phyloP scores from a whole-genome alignment of 2,329 filamentous ascomycete genomes.

The Penicillium sp. region DNA sequence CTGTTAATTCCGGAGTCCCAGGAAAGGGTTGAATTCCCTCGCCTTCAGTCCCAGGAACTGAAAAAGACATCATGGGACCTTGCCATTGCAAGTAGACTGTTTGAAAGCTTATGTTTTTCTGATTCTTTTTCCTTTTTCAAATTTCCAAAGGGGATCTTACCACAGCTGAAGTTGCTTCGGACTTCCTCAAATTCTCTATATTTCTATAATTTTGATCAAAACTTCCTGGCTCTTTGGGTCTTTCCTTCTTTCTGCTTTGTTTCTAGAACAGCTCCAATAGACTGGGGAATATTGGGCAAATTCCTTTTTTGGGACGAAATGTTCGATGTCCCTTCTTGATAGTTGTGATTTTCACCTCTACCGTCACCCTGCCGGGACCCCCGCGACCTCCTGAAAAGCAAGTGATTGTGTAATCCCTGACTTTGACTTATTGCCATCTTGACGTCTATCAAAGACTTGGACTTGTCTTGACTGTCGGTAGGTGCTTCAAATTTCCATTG shows the following conservation, averaged over 20 bases:
- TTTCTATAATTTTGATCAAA: constrained; percentile 1
- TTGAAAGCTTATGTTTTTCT: constrained; percentile 5
- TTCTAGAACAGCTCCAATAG: neutral
- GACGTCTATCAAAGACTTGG: too few species aligned
- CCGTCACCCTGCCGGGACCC: neutral
- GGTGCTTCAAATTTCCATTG: neutral
- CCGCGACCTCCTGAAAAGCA: neutral
- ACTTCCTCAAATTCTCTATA: neutral
- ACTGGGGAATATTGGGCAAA: neutral
- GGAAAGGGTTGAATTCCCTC: neutral
- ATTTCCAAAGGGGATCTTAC: constrained; percentile 8
- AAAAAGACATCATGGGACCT: constrained; percentile 9
- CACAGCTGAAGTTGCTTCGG: neutral
- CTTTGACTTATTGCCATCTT: too few species aligned
- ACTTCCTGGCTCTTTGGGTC: neutral
- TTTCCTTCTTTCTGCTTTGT: neutral
- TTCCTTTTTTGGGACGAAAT: neutral
- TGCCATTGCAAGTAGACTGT: neutral
- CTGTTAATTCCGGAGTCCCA: constrained; percentile 18
- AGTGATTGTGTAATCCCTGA: neutral
- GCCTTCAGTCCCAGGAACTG: neutral
- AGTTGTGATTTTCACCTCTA: neutral
- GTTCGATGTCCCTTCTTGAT: constrained; percentile 2
- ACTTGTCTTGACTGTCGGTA: neutral
- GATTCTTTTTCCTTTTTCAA: neutral